Evolutionary conservation across 1,139 yeast genomes (phyloP), one percentile per base, ranked within the genome.

Genomic region (Candida neerlandica): DNA sequence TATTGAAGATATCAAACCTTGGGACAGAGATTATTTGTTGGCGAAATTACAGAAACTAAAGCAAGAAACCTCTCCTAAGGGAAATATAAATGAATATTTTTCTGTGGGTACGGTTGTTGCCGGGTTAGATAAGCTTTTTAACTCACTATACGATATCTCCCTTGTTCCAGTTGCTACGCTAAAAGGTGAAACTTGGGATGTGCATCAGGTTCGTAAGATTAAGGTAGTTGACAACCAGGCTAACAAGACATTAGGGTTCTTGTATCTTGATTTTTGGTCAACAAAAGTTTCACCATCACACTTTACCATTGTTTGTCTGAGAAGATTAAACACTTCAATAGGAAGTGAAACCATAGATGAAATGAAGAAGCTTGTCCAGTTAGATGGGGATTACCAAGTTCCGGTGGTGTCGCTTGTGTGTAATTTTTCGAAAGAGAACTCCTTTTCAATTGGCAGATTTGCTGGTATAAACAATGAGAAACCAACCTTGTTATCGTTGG

Each of bases 291-390:
- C 71, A 54, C 97, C 99, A 1, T 96, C 99, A 0, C 99, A 94
- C 69, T 95, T 90, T 67, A 94, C 99, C 0, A 90, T 94, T n/a
- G 92, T 95, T 50, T 94, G 99, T 62, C 90, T 97, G 43, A 78
- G 99, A 57, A 63, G 70, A 46, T 60, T 76, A 29, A 73, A 74
- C 51, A 55, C 60, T 10, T 67, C 62, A 41, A 58, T 70, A 16
- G 64, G 61, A 2, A 63, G 65, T 18, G 78, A 73, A 53, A 41
- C 61, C 1, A 48, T 54, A 11, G 62, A 59, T 2, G 58, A 59
- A 1, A 60, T 71, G 54, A 78, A 77, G 54, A 73, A 58, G 4
- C 62, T 65, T 38, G 77, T 88, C 1, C 86, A 83, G 57, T 77
- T 85, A 3, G 79, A 78, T 56, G 72, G 71, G 49, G 78, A 71